Evolutionary conservation across 306 rosid genomes (phyloP).

Genomic region (Sicyos baderoa): DNA sequence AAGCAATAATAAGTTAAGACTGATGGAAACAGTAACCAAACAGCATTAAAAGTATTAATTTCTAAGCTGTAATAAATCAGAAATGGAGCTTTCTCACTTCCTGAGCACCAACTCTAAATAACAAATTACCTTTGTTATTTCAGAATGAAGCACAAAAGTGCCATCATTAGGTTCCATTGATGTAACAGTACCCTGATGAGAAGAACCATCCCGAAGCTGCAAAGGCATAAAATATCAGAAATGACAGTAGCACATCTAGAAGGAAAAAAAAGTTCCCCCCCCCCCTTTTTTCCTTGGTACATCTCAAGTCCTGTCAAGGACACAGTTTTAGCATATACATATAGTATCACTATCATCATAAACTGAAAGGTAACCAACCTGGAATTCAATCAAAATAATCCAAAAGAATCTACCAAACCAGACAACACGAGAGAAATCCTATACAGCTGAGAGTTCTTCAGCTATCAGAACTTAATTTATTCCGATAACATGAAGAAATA

Average conservation of each 20-base stretch:
- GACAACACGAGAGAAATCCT: no score
- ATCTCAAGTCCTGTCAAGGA: no score
- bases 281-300: no score
- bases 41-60: neutral
- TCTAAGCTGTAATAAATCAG: neutral
- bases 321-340: no score
- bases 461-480: no score
- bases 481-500: no score
- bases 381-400: no score
- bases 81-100: neutral
- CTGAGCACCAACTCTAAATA: slow-evolving; percentile 5
- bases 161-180: slow-evolving; percentile 93
- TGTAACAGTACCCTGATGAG: slow-evolving; percentile 88
- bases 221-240: slow-evolving; percentile 8
- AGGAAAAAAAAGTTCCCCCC: neutral
- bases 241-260: neutral
- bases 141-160: slow-evolving; percentile 74
- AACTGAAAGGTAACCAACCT: no score
- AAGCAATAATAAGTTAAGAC: slow-evolving; percentile 1
- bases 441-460: no score
- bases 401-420: no score
- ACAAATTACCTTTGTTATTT: slow-evolving; percentile 49
- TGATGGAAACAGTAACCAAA: neutral
- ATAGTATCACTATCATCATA: neutral
- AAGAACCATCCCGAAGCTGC: slow-evolving; percentile 86